phyloP scores from a whole-genome alignment of 331 rosid species.

The Quercus lobata region DNA sequence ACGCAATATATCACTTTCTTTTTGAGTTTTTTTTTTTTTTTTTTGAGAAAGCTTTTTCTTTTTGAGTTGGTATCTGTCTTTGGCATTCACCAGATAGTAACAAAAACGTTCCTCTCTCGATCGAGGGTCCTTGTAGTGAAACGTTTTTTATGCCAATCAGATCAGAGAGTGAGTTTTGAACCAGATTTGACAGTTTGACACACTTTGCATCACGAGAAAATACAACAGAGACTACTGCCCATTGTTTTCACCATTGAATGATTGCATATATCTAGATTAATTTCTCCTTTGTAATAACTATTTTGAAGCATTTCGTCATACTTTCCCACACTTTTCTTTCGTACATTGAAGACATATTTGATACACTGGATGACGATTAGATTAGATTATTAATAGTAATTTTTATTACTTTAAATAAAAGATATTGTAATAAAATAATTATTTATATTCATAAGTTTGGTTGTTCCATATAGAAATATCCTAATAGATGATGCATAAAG shows the following conservation, averaged over 20 bases:
- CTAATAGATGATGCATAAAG: no score
- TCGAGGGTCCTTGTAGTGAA: background rate
- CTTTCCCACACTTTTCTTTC: background rate
- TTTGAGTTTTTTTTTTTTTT: no score
- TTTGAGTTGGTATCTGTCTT: slow-evolving; percentile 25
- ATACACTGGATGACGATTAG: no score
- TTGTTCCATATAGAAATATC: no score
- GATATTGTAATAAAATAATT: no score
- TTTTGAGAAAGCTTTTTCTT: no score
- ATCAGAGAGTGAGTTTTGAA: slow-evolving; percentile 12
- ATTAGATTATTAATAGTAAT: no score
- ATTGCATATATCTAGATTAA: background rate
- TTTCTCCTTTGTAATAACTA: background rate
- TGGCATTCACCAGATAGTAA: slow-evolving; percentile 23
- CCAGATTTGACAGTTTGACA: background rate
- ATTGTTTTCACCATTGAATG: background rate
- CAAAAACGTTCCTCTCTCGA: background rate
- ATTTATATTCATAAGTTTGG: no score
- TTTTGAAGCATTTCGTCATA: no score
- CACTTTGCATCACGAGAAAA: background rate
- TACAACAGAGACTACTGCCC: background rate
- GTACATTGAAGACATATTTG: no score
- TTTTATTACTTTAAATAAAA: no score
- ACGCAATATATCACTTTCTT: background rate
- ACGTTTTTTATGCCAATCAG: background rate